Base-by-base conservation (phyloP, 1,284 basidiomycete species). In the Ganoderma lucidum region DNA sequence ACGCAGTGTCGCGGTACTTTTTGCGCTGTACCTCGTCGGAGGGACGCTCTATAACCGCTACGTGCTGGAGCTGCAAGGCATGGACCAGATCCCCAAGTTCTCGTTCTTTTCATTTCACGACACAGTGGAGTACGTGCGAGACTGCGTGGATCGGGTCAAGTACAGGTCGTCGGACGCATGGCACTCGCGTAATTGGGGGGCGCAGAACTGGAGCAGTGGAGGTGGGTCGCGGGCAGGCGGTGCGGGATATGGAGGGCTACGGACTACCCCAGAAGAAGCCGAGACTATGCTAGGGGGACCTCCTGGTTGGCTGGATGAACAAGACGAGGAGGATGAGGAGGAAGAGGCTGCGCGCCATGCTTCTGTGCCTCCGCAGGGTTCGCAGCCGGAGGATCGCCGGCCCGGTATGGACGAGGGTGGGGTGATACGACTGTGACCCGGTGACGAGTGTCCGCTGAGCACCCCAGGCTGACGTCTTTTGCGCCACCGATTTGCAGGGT, bases 1-100 rank as follows among this genome's bases (percentile, higher is more conserved):
- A 65, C 28, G 6, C 75, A 93, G 90, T 17, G 68, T 83, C n/a
- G 81, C 90, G 44, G 79, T 87, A 37, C 73, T 91, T 23, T 78
- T 89, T 56, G 80, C 88, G 78, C 75, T 84, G 23, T 92, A 92
- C 78, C 81, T 90, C 37, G 81, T 90, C 68, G 80, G 86, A 48
- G 89, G 90, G 45, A 88, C 87, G 5, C 76, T 90, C 23, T 93
- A 94, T 82, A 92, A 91, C 73, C 88, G 88, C 70, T 90, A 85
- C 76, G 88, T 91, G 51, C 88, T 92, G 17, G 83, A 85, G 64
- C 83, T 87, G 45, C 84, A 84, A 28, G 91, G 91, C 1, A 83
- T 86, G 65, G 88, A 91, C 71, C 89, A 90, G 72, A 81, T 93
- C n/a, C 91, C 92, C 41, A 86, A 86, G 70, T 88, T 91, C 75